A percentile compares a stretch with the other conserved stretches of the same genome.
phyloP scores from a whole-genome alignment of 169 alveolate species.

The Plasmodium vivax region DNA sequence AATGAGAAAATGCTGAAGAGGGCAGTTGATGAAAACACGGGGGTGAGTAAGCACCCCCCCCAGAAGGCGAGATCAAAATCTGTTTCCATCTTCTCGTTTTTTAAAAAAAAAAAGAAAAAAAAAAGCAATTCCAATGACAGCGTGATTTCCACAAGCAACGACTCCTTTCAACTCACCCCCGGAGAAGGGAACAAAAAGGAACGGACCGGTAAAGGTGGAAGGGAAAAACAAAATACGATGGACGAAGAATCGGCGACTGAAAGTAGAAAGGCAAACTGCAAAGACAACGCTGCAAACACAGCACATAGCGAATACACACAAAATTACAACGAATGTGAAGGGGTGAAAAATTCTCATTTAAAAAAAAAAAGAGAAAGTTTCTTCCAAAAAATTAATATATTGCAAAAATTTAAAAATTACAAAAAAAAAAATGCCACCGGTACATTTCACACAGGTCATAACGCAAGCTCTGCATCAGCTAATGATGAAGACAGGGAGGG shows the following conservation, averaged over 20 bases:
- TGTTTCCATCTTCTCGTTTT: conserved; percentile 41
- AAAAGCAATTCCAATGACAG: conserved; percentile 1
- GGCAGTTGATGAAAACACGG: background rate
- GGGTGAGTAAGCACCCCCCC: background rate
- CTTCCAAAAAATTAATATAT: conserved; percentile 64
- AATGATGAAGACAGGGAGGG: background rate
- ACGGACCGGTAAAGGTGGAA: background rate
- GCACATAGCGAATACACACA: background rate
- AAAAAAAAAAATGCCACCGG: conserved; percentile 57
- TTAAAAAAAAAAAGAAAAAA: conserved; percentile 33
- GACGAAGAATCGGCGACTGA: background rate
- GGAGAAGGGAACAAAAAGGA: background rate
- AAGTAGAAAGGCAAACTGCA: background rate
- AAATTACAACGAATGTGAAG: background rate
- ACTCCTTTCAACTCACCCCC: background rate
- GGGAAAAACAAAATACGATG: background rate
- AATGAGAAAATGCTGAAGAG: conserved; percentile 16
- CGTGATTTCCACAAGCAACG: conserved; percentile 6
- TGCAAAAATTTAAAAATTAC: conserved; percentile 57
- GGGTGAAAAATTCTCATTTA: background rate
- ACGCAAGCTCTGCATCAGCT: background rate
- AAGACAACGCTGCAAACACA: background rate
- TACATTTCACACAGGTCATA: conserved; percentile 13
- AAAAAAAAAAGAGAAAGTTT: conserved; percentile 71
- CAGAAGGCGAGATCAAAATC: conserved; percentile 32